Evolutionary conservation across 1,284 basidiomycete species (phyloP).

Genomic region (Somion occarium): DNA sequence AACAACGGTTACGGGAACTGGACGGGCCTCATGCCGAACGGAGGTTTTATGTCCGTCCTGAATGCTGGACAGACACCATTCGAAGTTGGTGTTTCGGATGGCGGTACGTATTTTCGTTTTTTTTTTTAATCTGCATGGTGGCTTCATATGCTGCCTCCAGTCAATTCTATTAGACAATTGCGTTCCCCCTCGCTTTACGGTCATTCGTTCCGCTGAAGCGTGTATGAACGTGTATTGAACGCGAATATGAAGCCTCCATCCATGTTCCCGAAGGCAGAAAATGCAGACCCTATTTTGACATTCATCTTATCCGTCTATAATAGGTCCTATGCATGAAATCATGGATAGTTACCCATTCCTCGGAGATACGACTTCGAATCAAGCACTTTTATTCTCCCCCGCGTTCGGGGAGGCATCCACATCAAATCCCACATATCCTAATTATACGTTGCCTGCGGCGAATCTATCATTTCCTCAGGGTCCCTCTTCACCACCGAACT

Average conservation of each 20-base stretch:
- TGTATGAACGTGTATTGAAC: background rate
- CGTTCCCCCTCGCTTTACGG: background rate
- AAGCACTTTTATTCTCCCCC: conserved; percentile 75
- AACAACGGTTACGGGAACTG: conserved; percentile 54
- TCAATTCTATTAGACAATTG: background rate
- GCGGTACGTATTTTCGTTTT: conserved; percentile 40
- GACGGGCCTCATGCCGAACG: conserved; percentile 40
- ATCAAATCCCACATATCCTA: conserved; percentile 59
- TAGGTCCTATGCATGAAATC: conserved; percentile 43
- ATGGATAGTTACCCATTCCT: conserved; percentile 48
- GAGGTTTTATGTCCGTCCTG: conserved; percentile 47
- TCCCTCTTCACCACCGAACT: conserved; percentile 38
- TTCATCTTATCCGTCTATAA: conserved; percentile 2
- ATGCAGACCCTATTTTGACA: no score
- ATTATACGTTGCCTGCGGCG: conserved; percentile 71
- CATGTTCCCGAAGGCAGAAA: conserved; percentile 1
- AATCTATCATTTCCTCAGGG: conserved; percentile 43
- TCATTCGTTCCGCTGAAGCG: no score
- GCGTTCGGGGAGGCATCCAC: conserved; percentile 37
- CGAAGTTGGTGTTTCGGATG: conserved; percentile 53
- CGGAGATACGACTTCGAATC: conserved; percentile 73
- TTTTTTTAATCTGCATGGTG: no score
- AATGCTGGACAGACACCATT: conserved; percentile 38
- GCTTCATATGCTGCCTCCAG: background rate
- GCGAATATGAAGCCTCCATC: background rate